Conservation (phyloP, 1,139 yeast genomes). For the Tardiomyces depauwii region DNA sequence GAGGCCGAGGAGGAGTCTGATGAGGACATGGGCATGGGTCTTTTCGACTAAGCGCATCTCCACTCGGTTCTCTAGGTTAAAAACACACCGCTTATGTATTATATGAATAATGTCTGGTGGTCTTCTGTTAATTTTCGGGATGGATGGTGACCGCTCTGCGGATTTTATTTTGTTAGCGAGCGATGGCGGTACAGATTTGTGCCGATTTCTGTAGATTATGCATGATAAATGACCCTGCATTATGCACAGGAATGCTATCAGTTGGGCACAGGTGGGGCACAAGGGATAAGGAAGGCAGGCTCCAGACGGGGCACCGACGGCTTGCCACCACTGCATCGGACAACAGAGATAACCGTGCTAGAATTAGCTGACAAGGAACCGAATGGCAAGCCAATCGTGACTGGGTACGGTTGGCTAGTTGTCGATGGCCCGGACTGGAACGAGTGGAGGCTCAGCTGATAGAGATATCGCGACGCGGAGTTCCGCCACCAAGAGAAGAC, state of each 20-base stretch:
- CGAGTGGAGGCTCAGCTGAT: background rate
- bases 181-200: too few relatives aligned
- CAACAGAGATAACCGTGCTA: too few relatives aligned
- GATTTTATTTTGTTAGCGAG: too few relatives aligned
- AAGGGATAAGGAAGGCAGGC: too few relatives aligned
- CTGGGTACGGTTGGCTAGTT: background rate
- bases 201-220: too few relatives aligned
- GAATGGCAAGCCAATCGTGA: background rate
- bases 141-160: too few relatives aligned
- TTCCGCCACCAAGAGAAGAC: background rate
- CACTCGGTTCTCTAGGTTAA: conserved; percentile 11
- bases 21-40: conserved; percentile 30
- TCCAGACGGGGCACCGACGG: too few relatives aligned
- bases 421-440: background rate
- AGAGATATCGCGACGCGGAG: background rate
- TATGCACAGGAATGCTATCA: too few relatives aligned
- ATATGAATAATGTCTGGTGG: background rate
- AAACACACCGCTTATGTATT: background rate
- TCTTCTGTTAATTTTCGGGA: too few relatives aligned
- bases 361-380: background rate
- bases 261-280: too few relatives aligned
- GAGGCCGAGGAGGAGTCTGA: conserved; percentile 25
- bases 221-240: too few relatives aligned
- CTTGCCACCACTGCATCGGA: too few relatives aligned
- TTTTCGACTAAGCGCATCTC: conserved; percentile 30